Base-by-base conservation (phyloP, 768 basidiomycete species). In the Suillus tomentosus region DNA sequence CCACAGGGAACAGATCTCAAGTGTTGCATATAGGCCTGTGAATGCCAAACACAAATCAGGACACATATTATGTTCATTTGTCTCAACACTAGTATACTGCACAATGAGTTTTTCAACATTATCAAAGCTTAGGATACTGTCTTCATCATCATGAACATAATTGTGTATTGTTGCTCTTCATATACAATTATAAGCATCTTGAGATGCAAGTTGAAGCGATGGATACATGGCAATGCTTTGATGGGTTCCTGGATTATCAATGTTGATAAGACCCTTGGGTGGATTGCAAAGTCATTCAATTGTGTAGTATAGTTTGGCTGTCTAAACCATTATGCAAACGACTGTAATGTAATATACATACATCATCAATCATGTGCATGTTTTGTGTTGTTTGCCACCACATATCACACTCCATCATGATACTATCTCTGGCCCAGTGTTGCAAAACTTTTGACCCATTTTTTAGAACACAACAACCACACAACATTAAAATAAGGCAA, bases 211-310 rank as follows among this genome's bases (percentile, higher is more conserved):
- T n/a, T 45, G 43, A 8, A 45, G 19, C 19, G 19, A 45, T 45
- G n/a, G 19, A 19, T n/a, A 45, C 9, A 45, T 45, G 43, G 19
- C 7, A n/a, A 45, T n/a, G 19, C 9, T 45, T 45, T 45, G 19
- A n/a, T 7, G 9, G n/a, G 47, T 47, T 47, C 47, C 47, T 13
- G 22, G 47, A 22, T 47, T 47, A n/a, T 47, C 10, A 5, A 47
- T 47, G 47, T 47, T 5, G 5, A 47, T 47, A 47, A n/a, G 47
- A 47, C 47, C n/a, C n/a, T n/a, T 47, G n/a, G n/a, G 47, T 47
- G 47, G 62, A 40, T 59, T 55, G 22, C 10, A 22, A 17, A 50
- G 60, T n/a, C 48, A 2, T 19, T 61, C 31, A 8, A 61, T 19
- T 27, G 60, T 27, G 0, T 61, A n/a, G n/a, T 13, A 15, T 61